Evolutionary conservation across 2,329 filamentous ascomycete genomes (phyloP).

Genomic region (Alternaria triticina): DNA sequence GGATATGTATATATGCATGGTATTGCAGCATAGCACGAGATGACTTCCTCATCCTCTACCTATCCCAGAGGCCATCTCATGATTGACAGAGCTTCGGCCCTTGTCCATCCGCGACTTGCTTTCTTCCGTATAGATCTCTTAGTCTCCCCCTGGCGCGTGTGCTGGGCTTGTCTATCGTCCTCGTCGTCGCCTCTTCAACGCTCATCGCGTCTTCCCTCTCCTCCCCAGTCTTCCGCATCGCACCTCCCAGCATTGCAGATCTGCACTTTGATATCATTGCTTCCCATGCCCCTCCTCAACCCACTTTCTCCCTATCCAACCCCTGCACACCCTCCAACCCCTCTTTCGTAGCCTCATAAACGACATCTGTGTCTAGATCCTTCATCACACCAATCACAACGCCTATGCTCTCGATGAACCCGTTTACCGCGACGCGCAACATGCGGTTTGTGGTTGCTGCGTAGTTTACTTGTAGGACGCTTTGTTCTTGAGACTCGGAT

Average conservation of each 20-base stretch:
- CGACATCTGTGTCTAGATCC: constrained; percentile 83
- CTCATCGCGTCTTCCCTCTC: neutral
- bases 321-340: constrained; percentile 68
- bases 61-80: neutral
- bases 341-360: constrained; percentile 58
- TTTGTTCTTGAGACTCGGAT: constrained; percentile 26
- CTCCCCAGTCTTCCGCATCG: neutral
- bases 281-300: neutral
- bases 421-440: constrained; percentile 94
- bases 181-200: neutral
- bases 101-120: neutral
- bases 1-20: neutral
- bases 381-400: constrained; percentile 90
- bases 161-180: neutral
- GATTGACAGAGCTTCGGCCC: neutral
- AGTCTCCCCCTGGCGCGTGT: neutral
- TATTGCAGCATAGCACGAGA: neutral
- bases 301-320: constrained; percentile 74
- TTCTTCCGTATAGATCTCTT: fast-evolving
- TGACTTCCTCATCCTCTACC: neutral
- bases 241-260: neutral
- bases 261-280: neutral
- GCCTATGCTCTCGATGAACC: constrained; percentile 88
- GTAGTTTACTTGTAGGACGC: constrained; percentile 76
- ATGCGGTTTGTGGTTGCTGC: constrained; percentile 92